Percentiles rank a stretch among this genome's conserved stretches.
phyloP scores from a whole-genome alignment of 2,329 filamentous ascomycete genomes.

The Metarhizium humberi region DNA sequence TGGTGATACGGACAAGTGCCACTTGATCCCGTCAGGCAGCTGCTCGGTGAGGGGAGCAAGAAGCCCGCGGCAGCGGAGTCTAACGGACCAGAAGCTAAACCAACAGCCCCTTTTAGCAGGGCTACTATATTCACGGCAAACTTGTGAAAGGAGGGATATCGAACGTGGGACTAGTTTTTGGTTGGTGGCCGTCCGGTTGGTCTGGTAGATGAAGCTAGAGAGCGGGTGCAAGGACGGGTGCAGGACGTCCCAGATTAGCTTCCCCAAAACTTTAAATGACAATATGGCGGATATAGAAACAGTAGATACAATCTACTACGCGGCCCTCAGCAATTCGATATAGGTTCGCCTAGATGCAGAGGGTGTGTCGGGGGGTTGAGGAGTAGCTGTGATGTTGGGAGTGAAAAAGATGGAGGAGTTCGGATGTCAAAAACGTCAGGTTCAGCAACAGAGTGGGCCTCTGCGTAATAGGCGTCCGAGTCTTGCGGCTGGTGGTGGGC shows the following conservation, averaged over 20 bases:
- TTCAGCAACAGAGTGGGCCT: conserved; percentile 26
- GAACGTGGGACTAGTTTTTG: not conserved
- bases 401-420: conserved; percentile 15
- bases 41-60: not conserved
- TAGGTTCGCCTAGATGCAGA: conserved; percentile 1
- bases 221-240: conserved; percentile 26
- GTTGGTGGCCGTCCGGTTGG: not conserved
- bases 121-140: not conserved
- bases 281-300: not conserved
- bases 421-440: conserved; percentile 26
- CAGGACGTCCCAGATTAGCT: conserved; percentile 31
- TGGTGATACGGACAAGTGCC: not conserved
- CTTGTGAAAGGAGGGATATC: not conserved
- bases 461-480: conserved; percentile 26
- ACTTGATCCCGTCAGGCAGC: not conserved
- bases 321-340: not conserved
- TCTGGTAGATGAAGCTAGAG: conserved; percentile 2
- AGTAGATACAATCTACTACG: too few relatives aligned
- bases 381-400: conserved; percentile 15
- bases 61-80: not conserved
- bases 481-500: not conserved
- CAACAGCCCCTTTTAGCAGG: not conserved
- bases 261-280: conserved; percentile 3
- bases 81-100: not conserved
- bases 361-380: conserved; percentile 7